phyloP scores from a whole-genome alignment of 2,329 filamentous ascomycete species.

The Trichophyton equinum region DNA sequence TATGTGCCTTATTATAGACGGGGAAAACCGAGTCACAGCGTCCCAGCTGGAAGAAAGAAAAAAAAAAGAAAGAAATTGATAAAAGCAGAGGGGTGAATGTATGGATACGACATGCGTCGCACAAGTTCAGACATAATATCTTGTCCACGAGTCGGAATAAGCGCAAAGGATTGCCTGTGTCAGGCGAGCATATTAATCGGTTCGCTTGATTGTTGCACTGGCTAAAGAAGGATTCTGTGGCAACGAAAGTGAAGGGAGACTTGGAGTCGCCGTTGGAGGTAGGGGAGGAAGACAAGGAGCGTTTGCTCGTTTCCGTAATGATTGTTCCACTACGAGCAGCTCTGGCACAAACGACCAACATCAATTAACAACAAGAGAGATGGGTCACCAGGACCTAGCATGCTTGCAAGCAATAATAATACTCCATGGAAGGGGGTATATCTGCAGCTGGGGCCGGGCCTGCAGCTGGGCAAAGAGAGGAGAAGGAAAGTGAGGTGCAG shows the following conservation, averaged over 20 bases:
- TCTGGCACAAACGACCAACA: too few species aligned
- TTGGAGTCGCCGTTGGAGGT: too few species aligned
- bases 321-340: too few species aligned
- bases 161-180: background rate
- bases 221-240: background rate
- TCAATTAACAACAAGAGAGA: too few species aligned
- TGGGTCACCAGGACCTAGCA: too few species aligned
- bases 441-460: background rate
- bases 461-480: background rate
- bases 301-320: too few species aligned
- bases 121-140: background rate
- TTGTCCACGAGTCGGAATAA: background rate
- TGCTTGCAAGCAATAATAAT: too few species aligned
- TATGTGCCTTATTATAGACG: constrained; percentile 5
- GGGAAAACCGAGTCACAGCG: background rate
- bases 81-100: background rate
- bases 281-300: background rate
- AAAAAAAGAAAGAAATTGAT: background rate
- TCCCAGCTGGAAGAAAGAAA: background rate
- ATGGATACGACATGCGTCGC: background rate
- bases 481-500: too few species aligned
- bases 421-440: background rate
- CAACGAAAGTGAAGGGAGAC: background rate
- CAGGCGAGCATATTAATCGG: background rate
- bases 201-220: background rate